Percentiles rank a stretch among this genome's conserved stretches.
These are phyloP conservation scores for Garcia nutans DNA, from an alignment of 345 rosid genomes.

Conservation along the genomic window DNA sequence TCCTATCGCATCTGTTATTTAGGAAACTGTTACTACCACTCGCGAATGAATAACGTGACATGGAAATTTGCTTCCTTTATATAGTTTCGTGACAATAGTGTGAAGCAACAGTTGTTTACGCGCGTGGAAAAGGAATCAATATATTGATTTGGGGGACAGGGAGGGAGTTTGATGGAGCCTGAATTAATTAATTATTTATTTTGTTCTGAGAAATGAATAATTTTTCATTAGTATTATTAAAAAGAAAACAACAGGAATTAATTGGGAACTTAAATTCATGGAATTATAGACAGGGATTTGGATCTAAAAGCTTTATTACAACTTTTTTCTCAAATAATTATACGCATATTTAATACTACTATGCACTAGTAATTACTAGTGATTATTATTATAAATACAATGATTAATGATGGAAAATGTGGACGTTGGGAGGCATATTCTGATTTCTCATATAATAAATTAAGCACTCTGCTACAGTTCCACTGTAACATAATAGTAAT, in stretches of 20 bases:
- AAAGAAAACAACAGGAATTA: constrained; percentile 18
- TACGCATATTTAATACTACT: neutral
- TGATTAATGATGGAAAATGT: neutral
- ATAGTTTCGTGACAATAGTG: neutral
- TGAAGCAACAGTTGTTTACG: neutral
- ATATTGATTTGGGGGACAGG: constrained; percentile 13
- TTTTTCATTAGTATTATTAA: too few relatives aligned
- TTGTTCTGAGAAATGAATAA: neutral
- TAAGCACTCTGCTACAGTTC: constrained; percentile 24
- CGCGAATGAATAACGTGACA: neutral
- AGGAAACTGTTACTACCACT: constrained; percentile 7
- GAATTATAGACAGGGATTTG: constrained; percentile 33
- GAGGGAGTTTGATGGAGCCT: constrained; percentile 16
- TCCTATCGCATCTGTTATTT: constrained; percentile 9
- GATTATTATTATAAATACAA: neutral
- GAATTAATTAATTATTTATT: constrained; percentile 10
- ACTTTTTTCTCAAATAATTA: neutral
- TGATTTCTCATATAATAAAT: constrained; percentile 23
- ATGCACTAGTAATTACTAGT: neutral
- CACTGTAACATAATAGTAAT: neutral
- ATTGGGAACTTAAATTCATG: constrained; percentile 37
- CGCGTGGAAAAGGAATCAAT: neutral
- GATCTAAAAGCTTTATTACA: constrained; percentile 27
- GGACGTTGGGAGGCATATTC: constrained; percentile 5
- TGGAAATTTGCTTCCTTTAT: neutral